Evolutionary conservation across 2,329 filamentous ascomycete genomes (phyloP).

Genomic region (Arachnopeziza araneosa): DNA sequence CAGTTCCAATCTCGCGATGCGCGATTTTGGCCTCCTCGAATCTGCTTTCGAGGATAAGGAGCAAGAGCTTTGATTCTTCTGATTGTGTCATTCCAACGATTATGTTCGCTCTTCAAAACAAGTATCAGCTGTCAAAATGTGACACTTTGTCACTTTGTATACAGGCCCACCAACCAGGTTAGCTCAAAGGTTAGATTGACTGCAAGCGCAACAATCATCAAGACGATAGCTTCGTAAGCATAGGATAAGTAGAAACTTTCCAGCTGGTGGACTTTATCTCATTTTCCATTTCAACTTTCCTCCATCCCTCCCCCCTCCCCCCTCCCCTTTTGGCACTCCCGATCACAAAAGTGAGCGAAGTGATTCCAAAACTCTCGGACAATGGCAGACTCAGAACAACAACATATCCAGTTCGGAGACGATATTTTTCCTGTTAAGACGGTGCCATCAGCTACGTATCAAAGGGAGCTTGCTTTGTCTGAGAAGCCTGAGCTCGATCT

Average conservation of each 20-base stretch:
- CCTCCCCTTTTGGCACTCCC: too few species aligned
- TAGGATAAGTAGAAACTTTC: neutral
- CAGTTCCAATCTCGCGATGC: constrained; percentile 9
- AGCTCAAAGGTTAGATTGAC: neutral
- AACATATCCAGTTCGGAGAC: constrained; percentile 20
- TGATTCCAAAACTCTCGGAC: neutral
- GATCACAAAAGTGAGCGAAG: too few species aligned
- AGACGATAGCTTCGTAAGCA: neutral
- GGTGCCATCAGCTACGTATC: constrained; percentile 3
- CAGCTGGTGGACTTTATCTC: neutral
- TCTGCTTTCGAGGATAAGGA: constrained; percentile 22
- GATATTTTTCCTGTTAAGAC: constrained; percentile 20
- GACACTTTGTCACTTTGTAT: neutral
- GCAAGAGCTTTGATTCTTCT: neutral
- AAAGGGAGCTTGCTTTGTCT: constrained; percentile 10
- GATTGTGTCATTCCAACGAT: neutral
- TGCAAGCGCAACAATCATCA: neutral
- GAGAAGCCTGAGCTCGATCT: constrained; percentile 17
- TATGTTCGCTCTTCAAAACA: neutral
- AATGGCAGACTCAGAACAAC: constrained; percentile 16
- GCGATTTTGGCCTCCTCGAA: constrained; percentile 29
- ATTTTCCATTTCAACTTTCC: neutral
- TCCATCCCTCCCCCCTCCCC: too few species aligned
- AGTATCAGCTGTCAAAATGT: constrained; percentile 7
- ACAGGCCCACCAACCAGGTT: neutral